Conservation (phyloP, 2,329 filamentous ascomycete species). For the Orbilia ellipsospora region DNA sequence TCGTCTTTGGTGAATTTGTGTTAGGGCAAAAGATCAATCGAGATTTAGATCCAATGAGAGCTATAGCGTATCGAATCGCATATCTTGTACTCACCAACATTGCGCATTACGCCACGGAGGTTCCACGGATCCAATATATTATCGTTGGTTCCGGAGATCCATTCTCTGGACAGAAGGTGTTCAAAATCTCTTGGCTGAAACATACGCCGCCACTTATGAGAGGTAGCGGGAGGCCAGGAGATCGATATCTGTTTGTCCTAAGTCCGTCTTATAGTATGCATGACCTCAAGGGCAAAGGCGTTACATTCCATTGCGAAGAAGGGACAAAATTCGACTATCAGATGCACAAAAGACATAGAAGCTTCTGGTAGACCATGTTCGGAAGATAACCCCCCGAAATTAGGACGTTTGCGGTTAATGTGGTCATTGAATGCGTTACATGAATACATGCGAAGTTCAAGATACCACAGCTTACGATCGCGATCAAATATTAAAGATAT, state of each 20-base stretch:
- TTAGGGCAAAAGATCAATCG: slow-evolving; percentile 15
- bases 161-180: slow-evolving; percentile 26
- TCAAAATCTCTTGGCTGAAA: slow-evolving; percentile 19
- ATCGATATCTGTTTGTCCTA: slow-evolving; percentile 20
- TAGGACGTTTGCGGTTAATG: too few relatives aligned
- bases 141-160: slow-evolving; percentile 27
- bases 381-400: too few relatives aligned
- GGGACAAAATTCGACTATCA: slow-evolving; percentile 26
- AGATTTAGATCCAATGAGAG: slow-evolving; percentile 21
- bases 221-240: not conserved
- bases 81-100: slow-evolving; percentile 29
- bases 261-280: slow-evolving; percentile 16
- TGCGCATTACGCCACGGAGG: slow-evolving; percentile 3
- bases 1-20: too few relatives aligned
- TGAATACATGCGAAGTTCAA: too few relatives aligned
- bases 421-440: too few relatives aligned
- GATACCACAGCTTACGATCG: too few relatives aligned
- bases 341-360: slow-evolving; percentile 12
- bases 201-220: slow-evolving; percentile 21
- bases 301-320: slow-evolving; percentile 26
- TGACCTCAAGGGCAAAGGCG: slow-evolving; percentile 18
- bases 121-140: slow-evolving; percentile 24
- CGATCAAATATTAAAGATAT: too few relatives aligned
- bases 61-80: slow-evolving; percentile 26
- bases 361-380: not conserved